These are phyloP conservation scores for Pulveroboletus ravenelii DNA, from an alignment of 768 basidiomycete genomes.

Conservation along the genomic window DNA sequence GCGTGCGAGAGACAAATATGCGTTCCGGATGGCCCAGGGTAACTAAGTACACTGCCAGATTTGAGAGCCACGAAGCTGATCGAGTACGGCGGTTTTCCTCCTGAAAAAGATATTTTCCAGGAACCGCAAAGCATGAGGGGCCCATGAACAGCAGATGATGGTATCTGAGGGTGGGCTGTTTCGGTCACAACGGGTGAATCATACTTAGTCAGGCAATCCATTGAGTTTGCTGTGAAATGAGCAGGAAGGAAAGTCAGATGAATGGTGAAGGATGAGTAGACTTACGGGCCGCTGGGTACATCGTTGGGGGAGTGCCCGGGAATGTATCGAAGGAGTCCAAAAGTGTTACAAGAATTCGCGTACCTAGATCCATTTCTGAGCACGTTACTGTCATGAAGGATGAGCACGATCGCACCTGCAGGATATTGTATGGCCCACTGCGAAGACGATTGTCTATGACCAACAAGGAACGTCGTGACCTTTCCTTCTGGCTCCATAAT, in stretches of 20 bases:
- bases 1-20: no score
- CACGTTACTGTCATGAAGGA: neutral
- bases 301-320: constrained; percentile 35
- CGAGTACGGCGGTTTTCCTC: constrained; percentile 42
- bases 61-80: constrained; percentile 37
- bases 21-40: constrained; percentile 31
- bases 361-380: constrained; percentile 28
- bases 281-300: constrained; percentile 38
- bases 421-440: constrained; percentile 38
- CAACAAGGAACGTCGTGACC: constrained; percentile 33
- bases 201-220: constrained; percentile 20
- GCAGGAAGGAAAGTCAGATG: neutral
- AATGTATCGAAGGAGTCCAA: constrained; percentile 41
- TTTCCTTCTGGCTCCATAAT: constrained; percentile 36
- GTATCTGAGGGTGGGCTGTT: constrained; percentile 18
- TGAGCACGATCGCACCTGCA: constrained; percentile 31
- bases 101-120: constrained; percentile 43
- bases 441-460: constrained; percentile 29
- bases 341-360: constrained; percentile 40
- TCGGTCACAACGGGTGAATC: constrained; percentile 25
- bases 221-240: constrained; percentile 24
- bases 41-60: constrained; percentile 39
- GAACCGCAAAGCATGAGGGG: constrained; percentile 32
- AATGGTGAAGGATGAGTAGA: neutral
- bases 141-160: neutral